Conservation (phyloP, 1,139 yeast species). For the Sugiyamaella castrensis region DNA sequence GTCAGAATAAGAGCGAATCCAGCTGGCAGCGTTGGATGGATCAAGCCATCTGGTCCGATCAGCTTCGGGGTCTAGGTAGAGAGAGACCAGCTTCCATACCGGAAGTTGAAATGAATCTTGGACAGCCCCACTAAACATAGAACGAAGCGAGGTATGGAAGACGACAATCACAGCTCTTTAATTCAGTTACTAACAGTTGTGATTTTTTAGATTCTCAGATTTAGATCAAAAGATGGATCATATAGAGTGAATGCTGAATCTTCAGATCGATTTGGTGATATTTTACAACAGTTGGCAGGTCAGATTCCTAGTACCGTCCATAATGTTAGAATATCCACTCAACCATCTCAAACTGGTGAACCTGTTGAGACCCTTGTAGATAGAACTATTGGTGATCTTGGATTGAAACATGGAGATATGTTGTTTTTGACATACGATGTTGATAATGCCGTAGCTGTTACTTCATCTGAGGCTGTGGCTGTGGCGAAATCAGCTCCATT, state of each 20-base stretch:
- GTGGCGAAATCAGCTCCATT: background rate
- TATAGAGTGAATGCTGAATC: slow-evolving; percentile 60
- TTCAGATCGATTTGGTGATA: slow-evolving; percentile 44
- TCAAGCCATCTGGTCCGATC: no score
- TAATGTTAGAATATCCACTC: slow-evolving; percentile 28
- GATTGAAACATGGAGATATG: slow-evolving; percentile 81
- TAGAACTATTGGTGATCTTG: slow-evolving; percentile 50
- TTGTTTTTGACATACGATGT: slow-evolving; percentile 54
- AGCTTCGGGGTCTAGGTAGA: no score
- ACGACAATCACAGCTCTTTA: no score
- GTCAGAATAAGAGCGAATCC: no score
- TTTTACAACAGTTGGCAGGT: slow-evolving; percentile 13
- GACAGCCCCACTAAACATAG: no score
- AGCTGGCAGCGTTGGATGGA: no score
- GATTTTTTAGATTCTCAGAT: slow-evolving; percentile 55
- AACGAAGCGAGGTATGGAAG: no score
- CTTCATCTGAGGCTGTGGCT: background rate
- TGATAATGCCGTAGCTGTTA: slow-evolving; percentile 15
- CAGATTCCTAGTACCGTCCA: slow-evolving; percentile 8
- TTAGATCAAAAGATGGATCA: slow-evolving; percentile 82
- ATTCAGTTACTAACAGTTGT: background rate
- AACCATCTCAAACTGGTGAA: slow-evolving; percentile 53
- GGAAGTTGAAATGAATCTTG: no score
- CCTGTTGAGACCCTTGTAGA: slow-evolving; percentile 45
- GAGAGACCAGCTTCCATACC: no score